Evolutionary conservation across 192 early-diverging fungal genomes (phyloP).

Genomic region (Coemansia sp.): DNA sequence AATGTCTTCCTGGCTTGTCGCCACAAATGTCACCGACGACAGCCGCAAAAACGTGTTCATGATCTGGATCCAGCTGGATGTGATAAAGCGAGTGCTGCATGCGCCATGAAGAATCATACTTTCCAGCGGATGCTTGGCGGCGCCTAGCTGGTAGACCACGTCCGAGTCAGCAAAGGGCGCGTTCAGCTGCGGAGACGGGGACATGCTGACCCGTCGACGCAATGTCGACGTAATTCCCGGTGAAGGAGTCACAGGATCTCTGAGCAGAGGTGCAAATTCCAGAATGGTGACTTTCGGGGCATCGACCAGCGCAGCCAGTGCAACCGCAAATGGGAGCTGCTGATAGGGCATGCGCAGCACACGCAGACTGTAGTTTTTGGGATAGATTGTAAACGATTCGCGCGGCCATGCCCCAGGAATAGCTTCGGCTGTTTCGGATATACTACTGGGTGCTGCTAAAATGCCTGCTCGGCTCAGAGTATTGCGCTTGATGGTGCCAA

Average conservation of each 20-base stretch:
- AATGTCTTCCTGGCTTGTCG: constrained; percentile 30
- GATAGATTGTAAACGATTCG: constrained; percentile 28
- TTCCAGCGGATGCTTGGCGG: constrained; percentile 36
- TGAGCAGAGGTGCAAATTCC: constrained; percentile 32
- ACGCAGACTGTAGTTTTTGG: constrained; percentile 20
- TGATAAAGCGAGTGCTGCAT: constrained; percentile 40
- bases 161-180: constrained; percentile 41
- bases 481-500: constrained; percentile 20
- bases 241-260: constrained; percentile 12
- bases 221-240: constrained; percentile 27
- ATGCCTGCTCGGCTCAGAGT: constrained; percentile 5
- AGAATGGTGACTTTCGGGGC: constrained; percentile 37
- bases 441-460: background rate
- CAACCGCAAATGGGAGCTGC: constrained; percentile 32
- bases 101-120: constrained; percentile 42
- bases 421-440: background rate
- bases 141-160: constrained; percentile 28
- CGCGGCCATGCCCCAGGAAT: constrained; percentile 22
- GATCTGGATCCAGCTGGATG: constrained; percentile 45
- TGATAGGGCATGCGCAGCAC: constrained; percentile 41
- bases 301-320: constrained; percentile 27
- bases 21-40: constrained; percentile 33
- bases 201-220: constrained; percentile 30
- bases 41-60: constrained; percentile 36
- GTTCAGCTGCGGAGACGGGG: constrained; percentile 21